Evolutionary conservation across 208 protist genomes (phyloP).

Genomic region (Novymonas esmeraldas): DNA sequence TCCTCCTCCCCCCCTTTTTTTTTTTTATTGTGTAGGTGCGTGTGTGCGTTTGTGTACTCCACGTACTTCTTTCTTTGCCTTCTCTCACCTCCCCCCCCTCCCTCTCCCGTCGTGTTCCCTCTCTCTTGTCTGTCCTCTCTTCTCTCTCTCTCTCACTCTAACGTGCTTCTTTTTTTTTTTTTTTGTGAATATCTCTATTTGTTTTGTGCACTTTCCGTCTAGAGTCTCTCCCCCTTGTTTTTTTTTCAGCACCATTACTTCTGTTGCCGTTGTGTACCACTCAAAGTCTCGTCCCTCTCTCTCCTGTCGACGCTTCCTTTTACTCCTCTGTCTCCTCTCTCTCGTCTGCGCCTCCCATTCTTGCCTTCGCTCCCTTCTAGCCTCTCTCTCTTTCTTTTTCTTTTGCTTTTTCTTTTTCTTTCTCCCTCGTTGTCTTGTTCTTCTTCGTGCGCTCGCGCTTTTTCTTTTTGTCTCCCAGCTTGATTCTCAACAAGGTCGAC

Average conservation of each 20-base stretch:
- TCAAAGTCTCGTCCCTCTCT: no score
- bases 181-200: background rate
- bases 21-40: background rate
- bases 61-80: background rate
- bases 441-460: background rate
- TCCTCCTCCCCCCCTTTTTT: background rate
- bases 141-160: background rate
- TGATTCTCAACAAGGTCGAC: no score
- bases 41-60: background rate
- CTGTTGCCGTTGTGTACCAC: no score
- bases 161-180: constrained; percentile 1
- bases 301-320: background rate
- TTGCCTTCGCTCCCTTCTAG: background rate
- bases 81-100: background rate
- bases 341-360: constrained; percentile 3
- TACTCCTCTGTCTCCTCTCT: constrained; percentile 3
- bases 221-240: background rate
- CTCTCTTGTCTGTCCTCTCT: background rate
- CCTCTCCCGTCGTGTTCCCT: background rate
- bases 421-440: constrained; percentile 5
- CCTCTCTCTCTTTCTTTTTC: constrained; percentile 1
- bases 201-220: background rate
- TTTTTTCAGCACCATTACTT: no score
- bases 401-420: constrained; percentile 2
- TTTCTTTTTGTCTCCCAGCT: background rate